Evolutionary conservation across 2,329 filamentous ascomycete species (phyloP).

Genomic region (Colletotrichum aenigma): DNA sequence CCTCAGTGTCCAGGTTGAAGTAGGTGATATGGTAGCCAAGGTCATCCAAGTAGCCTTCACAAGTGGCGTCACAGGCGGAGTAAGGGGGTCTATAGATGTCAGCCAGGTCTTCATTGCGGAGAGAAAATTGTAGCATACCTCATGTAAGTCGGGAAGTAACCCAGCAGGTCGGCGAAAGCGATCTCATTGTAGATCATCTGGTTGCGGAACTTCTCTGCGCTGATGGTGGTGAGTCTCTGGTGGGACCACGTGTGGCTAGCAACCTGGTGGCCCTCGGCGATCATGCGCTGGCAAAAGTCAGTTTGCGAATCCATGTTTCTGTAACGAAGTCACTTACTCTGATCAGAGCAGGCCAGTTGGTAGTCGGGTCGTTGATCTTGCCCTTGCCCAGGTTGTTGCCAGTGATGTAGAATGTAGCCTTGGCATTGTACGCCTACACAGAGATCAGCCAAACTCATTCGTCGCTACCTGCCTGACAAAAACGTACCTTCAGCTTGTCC

Average conservation of each 20-base stretch:
- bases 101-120: background rate
- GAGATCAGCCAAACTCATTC: background rate
- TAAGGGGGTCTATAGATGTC: constrained; percentile 38
- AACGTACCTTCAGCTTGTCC: constrained; percentile 44
- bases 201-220: constrained; percentile 35
- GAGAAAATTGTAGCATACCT: constrained; percentile 10
- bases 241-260: constrained; percentile 64
- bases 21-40: constrained; percentile 41
- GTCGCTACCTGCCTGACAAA: background rate
- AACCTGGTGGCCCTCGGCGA: constrained; percentile 62
- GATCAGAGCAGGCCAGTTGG: constrained; percentile 39
- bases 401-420: constrained; percentile 68
- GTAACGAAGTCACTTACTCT: constrained; percentile 26
- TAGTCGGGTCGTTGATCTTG: constrained; percentile 52
- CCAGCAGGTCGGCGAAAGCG: constrained; percentile 59
- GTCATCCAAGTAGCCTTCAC: constrained; percentile 16
- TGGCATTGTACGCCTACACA: constrained; percentile 55
- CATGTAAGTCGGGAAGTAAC: constrained; percentile 60
- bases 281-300: constrained; percentile 42
- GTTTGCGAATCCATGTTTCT: background rate
- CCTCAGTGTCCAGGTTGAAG: constrained; percentile 40
- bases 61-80: constrained; percentile 42
- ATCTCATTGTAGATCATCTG: constrained; percentile 60
- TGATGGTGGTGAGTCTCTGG: constrained; percentile 19
- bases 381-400: constrained; percentile 46